phyloP scores from a whole-genome alignment of 2,329 filamentous ascomycete species.

The Epicoccum sorghinum region DNA sequence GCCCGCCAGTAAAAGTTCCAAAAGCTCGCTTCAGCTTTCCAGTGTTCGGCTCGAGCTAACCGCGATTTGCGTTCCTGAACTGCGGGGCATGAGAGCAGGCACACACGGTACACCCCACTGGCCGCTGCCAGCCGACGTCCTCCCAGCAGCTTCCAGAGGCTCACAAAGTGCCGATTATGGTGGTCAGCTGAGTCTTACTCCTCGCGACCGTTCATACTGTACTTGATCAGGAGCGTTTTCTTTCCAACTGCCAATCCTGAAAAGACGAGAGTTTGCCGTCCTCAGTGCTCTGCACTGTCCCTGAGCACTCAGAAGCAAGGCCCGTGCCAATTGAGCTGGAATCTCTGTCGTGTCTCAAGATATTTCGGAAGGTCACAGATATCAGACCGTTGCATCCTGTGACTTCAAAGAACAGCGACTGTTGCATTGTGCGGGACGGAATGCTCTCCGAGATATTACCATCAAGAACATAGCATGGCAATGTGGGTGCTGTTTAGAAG shows the following conservation, averaged over 20 bases:
- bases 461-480: background rate
- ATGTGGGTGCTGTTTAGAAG: too few species aligned
- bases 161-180: background rate
- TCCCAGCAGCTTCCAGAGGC: background rate
- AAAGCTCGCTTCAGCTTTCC: conserved; percentile 1
- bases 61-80: conserved; percentile 4
- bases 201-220: background rate
- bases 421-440: conserved; percentile 5
- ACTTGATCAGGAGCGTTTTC: too few species aligned
- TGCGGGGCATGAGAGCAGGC: background rate
- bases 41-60: background rate
- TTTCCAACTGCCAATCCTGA: too few species aligned
- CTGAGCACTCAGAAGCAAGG: background rate
- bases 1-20: background rate
- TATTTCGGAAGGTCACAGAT: background rate
- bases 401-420: background rate
- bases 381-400: conserved; percentile 1
- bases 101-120: background rate
- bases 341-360: background rate
- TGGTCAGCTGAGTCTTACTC: background rate
- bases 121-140: background rate
- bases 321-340: background rate
- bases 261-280: too few species aligned
- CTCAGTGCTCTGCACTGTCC: too few species aligned
- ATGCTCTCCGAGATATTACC: background rate